Base-by-base conservation (phyloP, 768 basidiomycete genomes). In the Lentinula lateritia region DNA sequence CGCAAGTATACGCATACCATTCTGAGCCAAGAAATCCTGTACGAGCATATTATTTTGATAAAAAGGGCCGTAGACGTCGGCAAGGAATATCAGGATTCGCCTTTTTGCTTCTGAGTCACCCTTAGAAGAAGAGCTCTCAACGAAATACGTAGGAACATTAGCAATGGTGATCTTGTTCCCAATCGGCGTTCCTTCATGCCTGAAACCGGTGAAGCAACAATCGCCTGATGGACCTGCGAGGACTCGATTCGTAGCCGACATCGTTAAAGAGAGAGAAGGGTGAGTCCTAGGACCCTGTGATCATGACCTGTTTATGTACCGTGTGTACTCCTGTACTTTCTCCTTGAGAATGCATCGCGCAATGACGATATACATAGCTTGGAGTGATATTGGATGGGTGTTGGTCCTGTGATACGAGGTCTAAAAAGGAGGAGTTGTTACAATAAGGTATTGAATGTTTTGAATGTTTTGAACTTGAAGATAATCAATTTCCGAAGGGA, bases 1-100 rank as follows among this genome's bases (percentile, higher is more conserved):
- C 2, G 28, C 3, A 2, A 28, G 3, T 13, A 15, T 15, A 50
- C 15, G 38, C 23, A 16, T 59, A 88, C 87, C 87, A 18, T 82
- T 75, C 6, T 80, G 73, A 1, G 88, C 86, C 63, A 82, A 86
- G 65, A 81, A 88, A 67, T 89, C 86, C 67, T 87, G 84, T 5
- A 89, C 60, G 20, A 87, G 73, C 69, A 85, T 75, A 52, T 78
- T 80, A 68, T 88, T 88, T 63, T 81, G 55, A 66, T 75, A 85
- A 61, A 86, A 78, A 2, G 87, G 81, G 1, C 87, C 81, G 65
- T 75, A 86, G 2, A 88, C 77, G 63, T 88, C 87, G 0, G 85
- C 64, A 62, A 84, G 80, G 74, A 76, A 88, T 20, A 89, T 69
- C 16, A 88, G 69, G 59, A 89, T 79, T 83, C 58, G 69, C 68